A percentile compares a stretch with the other conserved stretches of the same genome.
phyloP scores from a whole-genome alignment of 129 eudicot genomes.

The Ambrosia trifida region DNA sequence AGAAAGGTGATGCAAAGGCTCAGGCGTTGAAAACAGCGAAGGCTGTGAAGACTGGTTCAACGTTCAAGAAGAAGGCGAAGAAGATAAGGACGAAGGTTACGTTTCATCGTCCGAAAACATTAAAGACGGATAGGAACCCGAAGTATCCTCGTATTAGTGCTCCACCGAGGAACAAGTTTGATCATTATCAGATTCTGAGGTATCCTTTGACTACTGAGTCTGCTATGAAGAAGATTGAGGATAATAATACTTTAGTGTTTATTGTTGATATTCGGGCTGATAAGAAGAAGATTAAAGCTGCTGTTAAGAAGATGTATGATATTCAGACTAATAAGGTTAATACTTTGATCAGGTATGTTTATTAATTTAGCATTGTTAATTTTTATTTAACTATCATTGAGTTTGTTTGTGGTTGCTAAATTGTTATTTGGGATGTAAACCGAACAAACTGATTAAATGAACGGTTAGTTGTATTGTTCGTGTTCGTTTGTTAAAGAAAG shows the following conservation, averaged over 20 bases:
- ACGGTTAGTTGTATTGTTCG: not conserved
- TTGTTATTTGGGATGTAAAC: too few species aligned
- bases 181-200: constrained; percentile 78
- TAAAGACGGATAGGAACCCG: constrained; percentile 72
- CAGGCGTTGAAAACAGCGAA: constrained; percentile 86
- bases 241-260: constrained; percentile 83
- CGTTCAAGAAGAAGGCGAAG: constrained; percentile 73
- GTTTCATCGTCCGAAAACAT: constrained; percentile 74
- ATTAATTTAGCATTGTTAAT: not conserved
- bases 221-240: constrained; percentile 94
- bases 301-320: constrained; percentile 89
- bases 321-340: constrained; percentile 83
- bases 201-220: constrained; percentile 84
- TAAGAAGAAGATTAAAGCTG: constrained; percentile 85
- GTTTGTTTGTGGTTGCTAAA: not conserved
- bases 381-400: not conserved
- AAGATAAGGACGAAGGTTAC: constrained; percentile 80
- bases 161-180: constrained; percentile 76
- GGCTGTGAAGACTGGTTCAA: constrained; percentile 73
- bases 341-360: constrained; percentile 70
- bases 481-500: not conserved
- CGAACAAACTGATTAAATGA: too few species aligned
- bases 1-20: constrained; percentile 75
- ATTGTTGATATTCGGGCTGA: constrained; percentile 83
- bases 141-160: constrained; percentile 90